Conservation (phyloP, 495 filamentous ascomycete species). For the Schizothecium vesticola region DNA sequence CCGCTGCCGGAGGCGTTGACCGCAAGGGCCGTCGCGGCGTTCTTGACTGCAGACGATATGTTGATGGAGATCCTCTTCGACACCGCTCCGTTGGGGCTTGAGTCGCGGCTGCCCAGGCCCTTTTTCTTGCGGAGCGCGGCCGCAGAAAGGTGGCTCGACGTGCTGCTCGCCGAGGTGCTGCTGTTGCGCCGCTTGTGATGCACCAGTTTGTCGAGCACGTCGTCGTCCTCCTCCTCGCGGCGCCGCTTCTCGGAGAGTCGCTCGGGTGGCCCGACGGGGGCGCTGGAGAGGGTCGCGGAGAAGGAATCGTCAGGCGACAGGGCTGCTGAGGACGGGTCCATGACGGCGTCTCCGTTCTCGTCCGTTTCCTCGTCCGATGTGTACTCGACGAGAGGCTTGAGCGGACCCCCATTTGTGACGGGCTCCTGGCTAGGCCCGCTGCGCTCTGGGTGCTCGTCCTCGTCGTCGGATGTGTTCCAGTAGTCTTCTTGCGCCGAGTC, state of each 20-base stretch:
- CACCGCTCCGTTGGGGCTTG: constrained; percentile 8
- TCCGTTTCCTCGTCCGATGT: constrained; percentile 75
- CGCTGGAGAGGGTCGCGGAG: constrained; percentile 37
- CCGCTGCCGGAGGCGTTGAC: not conserved
- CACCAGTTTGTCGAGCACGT: constrained; percentile 70
- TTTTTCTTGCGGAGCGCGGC: constrained; percentile 19
- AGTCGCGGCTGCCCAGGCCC: constrained; percentile 12
- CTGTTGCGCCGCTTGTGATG: constrained; percentile 63
- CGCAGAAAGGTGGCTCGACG: not conserved
- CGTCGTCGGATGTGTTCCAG: constrained; percentile 89
- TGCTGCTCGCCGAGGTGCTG: constrained; percentile 20
- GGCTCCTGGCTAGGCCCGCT: constrained; percentile 22
- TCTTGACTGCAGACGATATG: constrained; percentile 35
- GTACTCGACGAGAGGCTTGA: constrained; percentile 85
- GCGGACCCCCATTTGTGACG: constrained; percentile 40
- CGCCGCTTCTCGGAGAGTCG: constrained; percentile 85
- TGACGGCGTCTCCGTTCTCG: constrained; percentile 44
- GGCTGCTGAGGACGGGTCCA: constrained; percentile 24
- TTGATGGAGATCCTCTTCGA: constrained; percentile 44
- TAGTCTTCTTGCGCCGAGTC: constrained; percentile 89
- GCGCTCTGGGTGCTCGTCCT: constrained; percentile 47
- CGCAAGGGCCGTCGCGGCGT: not conserved
- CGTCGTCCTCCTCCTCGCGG: constrained; percentile 82
- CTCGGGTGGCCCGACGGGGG: constrained; percentile 55
- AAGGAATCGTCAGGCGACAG: constrained; percentile 45